A percentile compares a stretch with the other conserved stretches of the same genome.
phyloP scores from a whole-genome alignment of 192 early-diverging fungal species.

The Physocladia obscura region DNA sequence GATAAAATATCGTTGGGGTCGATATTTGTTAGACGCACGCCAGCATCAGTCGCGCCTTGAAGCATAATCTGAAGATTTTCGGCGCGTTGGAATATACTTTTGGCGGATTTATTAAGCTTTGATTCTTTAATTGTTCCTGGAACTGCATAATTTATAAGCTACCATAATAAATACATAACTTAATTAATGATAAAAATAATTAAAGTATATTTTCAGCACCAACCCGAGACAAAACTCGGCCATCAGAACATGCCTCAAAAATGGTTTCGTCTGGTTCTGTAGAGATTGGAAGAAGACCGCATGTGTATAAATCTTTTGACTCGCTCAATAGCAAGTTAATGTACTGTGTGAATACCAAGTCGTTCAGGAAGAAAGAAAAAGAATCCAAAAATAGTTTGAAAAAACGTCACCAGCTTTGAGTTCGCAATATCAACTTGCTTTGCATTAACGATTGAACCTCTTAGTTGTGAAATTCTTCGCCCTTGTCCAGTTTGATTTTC shows the following conservation, averaged over 20 bases:
- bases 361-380: background rate
- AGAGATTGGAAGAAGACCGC: background rate
- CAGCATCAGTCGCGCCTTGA: conserved; percentile 8
- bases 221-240: background rate
- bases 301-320: background rate
- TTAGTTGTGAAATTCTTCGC: too few relatives aligned
- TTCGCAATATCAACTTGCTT: background rate
- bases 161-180: background rate
- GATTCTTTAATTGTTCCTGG: conserved; percentile 14
- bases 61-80: conserved; percentile 14
- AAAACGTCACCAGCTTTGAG: background rate
- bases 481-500: too few relatives aligned
- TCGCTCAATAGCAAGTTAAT: background rate
- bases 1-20: conserved; percentile 8
- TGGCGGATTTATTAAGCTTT: background rate
- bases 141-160: conserved; percentile 13
- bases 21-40: conserved; percentile 1
- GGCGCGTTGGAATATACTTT: background rate
- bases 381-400: background rate
- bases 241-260: background rate
- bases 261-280: background rate
- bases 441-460: too few relatives aligned
- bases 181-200: background rate
- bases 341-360: background rate
- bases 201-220: too few relatives aligned